These are phyloP conservation scores for Hyphodiscus hymeniophilus DNA, from an alignment of 495 filamentous ascomycete species.

Conservation along the genomic window DNA sequence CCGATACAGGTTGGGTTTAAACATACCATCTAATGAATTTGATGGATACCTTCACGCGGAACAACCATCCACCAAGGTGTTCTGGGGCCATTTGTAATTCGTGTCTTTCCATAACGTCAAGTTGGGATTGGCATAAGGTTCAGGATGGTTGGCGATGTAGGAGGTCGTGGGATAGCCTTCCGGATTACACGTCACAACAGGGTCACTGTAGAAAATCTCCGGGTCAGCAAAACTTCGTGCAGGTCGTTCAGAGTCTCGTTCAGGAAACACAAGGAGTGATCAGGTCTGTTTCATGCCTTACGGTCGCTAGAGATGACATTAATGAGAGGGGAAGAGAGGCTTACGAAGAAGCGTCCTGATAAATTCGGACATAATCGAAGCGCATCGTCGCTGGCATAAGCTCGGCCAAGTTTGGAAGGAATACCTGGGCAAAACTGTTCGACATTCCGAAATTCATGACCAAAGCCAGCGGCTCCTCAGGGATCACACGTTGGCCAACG, in stretches of 20 bases:
- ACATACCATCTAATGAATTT: background rate
- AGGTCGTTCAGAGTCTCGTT: too few species aligned
- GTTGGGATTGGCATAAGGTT: conserved; percentile 58
- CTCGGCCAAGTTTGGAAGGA: conserved; percentile 41
- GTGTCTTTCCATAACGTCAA: conserved; percentile 49
- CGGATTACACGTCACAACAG: conserved; percentile 61
- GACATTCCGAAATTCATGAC: conserved; percentile 72
- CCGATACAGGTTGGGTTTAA: too few species aligned
- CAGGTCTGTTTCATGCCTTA: too few species aligned
- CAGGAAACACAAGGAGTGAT: too few species aligned
- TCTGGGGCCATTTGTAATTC: conserved; percentile 38
- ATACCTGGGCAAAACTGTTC: conserved; percentile 54
- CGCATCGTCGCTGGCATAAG: conserved; percentile 62
- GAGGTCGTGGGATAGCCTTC: conserved; percentile 56
- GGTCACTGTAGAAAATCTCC: conserved; percentile 33
- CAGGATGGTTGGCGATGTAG: conserved; percentile 60
- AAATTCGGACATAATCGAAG: conserved; percentile 69
- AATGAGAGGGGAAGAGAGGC: too few species aligned
- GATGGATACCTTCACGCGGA: background rate
- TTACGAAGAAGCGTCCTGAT: conserved; percentile 46
- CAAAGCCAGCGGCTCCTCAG: conserved; percentile 61
- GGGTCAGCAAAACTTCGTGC: too few species aligned
- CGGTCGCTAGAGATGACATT: too few species aligned
- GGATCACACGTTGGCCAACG: conserved; percentile 59
- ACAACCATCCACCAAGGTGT: conserved; percentile 40